These are phyloP conservation scores for Mycena indigotica DNA, from an alignment of 768 basidiomycete genomes.

Conservation along the genomic window DNA sequence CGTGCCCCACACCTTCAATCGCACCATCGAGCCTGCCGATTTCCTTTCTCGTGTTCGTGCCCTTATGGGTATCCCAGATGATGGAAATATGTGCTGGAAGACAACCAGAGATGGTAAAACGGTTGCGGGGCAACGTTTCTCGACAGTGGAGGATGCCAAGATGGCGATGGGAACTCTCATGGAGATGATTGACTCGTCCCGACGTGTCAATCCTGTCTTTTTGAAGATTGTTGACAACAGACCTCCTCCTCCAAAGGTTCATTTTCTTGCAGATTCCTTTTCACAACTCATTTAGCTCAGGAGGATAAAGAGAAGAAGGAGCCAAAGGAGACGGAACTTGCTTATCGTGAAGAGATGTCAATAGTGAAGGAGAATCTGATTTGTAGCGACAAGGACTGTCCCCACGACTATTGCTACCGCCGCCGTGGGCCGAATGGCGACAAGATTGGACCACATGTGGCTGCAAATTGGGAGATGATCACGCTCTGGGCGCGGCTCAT, in stretches of 20 bases:
- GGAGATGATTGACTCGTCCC: background rate
- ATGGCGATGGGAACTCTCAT: background rate
- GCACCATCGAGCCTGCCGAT: background rate
- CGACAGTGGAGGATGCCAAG: background rate
- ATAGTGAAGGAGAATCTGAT: conserved; percentile 2
- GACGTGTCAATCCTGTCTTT: background rate
- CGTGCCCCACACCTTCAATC: background rate
- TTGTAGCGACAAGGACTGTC: background rate
- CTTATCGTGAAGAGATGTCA: background rate
- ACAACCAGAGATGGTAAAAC: background rate
- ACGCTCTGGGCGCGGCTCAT: conserved; percentile 6
- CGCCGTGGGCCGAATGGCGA: background rate
- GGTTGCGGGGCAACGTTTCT: background rate
- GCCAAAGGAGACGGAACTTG: conserved; percentile 1
- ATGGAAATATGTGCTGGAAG: background rate
- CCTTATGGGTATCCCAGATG: background rate
- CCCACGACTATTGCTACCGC: background rate
- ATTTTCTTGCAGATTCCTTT: background rate
- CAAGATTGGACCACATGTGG: background rate
- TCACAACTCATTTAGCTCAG: background rate
- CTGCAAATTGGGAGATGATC: background rate
- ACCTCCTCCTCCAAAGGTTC: background rate
- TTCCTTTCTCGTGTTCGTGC: background rate
- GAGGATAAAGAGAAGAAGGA: background rate
- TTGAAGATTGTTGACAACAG: background rate